Percentiles rank a stretch among this genome's conserved stretches.
Conservation (phyloP, 2,329 filamentous ascomycete genomes). For the Aspergillus chevalieri region DNA sequence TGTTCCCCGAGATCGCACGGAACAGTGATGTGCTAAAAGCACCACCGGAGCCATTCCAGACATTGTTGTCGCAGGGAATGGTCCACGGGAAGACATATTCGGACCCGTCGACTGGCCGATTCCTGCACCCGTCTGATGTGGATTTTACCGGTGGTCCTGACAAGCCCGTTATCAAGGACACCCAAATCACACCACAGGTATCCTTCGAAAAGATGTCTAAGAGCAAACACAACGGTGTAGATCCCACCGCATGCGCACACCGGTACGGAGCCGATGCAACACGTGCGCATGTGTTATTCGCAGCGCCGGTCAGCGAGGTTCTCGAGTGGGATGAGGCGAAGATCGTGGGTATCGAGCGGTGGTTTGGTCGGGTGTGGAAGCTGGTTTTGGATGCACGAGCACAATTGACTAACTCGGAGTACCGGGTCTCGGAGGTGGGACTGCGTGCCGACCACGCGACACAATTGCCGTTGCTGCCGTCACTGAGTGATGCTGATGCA, state of each 20-base stretch:
- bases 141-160: constrained; percentile 51
- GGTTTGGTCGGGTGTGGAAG: constrained; percentile 64
- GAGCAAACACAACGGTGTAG: constrained; percentile 87
- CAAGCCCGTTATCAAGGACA: constrained; percentile 57
- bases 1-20: constrained; percentile 33
- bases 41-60: constrained; percentile 68
- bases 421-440: constrained; percentile 11
- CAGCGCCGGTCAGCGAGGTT: constrained; percentile 75
- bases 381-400: constrained; percentile 42
- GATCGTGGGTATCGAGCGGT: constrained; percentile 73
- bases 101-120: constrained; percentile 67
- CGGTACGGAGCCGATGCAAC: constrained; percentile 78
- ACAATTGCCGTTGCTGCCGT: constrained; percentile 22
- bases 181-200: constrained; percentile 53
- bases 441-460: constrained; percentile 15
- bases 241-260: constrained; percentile 65
- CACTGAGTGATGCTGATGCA: constrained; percentile 30
- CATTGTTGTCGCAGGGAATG: constrained; percentile 86
- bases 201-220: constrained; percentile 93
- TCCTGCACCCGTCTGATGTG: constrained; percentile 70
- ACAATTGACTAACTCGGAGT: constrained; percentile 12
- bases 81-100: constrained; percentile 81
- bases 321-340: constrained; percentile 83
- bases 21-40: constrained; percentile 21
- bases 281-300: constrained; percentile 80